phyloP scores from a whole-genome alignment of 352 stramenopile genomes.

The Aphanomyces cochlioides region DNA sequence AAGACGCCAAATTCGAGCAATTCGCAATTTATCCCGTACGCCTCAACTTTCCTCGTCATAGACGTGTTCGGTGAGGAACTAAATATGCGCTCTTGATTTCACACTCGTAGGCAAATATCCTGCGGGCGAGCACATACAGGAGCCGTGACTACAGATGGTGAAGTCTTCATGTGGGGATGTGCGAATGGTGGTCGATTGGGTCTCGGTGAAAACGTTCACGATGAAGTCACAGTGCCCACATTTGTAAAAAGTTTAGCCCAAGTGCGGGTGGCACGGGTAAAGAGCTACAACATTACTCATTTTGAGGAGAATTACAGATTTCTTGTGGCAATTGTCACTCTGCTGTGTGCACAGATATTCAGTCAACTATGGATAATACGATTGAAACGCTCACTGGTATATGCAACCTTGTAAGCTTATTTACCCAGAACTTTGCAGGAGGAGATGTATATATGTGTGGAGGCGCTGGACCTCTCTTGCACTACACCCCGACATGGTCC shows the following conservation, averaged over 20 bases:
- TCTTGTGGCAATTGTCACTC: constrained; percentile 77
- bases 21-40: constrained; percentile 61
- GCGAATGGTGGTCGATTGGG: constrained; percentile 89
- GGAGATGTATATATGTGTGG: constrained; percentile 88
- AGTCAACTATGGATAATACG: constrained; percentile 48
- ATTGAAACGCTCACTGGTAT: constrained; percentile 41
- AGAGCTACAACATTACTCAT: neutral
- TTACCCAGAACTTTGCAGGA: constrained; percentile 43
- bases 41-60: constrained; percentile 63
- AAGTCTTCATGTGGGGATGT: constrained; percentile 89
- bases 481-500: constrained; percentile 71
- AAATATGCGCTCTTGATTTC: neutral
- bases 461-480: constrained; percentile 72
- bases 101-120: constrained; percentile 49
- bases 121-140: constrained; percentile 85
- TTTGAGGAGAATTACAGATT: constrained; percentile 41
- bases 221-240: constrained; percentile 65
- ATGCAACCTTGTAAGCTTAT: neutral
- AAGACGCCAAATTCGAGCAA: constrained; percentile 79
- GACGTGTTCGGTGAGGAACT: constrained; percentile 46
- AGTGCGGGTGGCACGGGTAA: constrained; percentile 50
- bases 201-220: constrained; percentile 63
- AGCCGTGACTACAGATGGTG: constrained; percentile 55
- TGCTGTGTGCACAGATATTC: constrained; percentile 68
- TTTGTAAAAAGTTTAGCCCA: constrained; percentile 77